Conservation (phyloP, 192 early-diverging fungal genomes). For the Linnemannia schmuckeri region DNA sequence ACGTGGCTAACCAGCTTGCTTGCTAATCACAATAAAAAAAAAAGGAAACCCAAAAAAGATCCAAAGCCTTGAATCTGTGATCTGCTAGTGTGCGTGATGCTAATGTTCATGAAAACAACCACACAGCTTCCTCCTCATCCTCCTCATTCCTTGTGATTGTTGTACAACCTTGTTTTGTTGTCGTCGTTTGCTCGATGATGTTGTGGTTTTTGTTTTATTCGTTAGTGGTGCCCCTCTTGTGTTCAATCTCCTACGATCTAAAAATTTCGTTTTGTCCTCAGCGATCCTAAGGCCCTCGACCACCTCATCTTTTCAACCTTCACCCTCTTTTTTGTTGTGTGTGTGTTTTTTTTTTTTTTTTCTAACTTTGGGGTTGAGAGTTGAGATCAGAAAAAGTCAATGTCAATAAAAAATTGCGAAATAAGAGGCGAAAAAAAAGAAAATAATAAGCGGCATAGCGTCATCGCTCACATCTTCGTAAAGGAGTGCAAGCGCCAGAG, state of each 20-base stretch:
- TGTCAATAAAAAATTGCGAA: background rate
- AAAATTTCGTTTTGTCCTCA: background rate
- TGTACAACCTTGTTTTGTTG: constrained; percentile 1
- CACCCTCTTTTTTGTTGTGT: no score
- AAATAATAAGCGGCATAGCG: background rate
- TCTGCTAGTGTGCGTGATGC: background rate
- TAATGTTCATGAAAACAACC: background rate
- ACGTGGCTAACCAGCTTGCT: background rate
- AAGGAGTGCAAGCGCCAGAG: background rate
- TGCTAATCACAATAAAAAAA: background rate
- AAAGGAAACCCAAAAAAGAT: background rate
- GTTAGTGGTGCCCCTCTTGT: background rate
- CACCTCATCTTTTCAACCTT: no score
- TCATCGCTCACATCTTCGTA: background rate
- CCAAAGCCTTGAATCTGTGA: background rate
- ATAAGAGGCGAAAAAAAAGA: background rate
- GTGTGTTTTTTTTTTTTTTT: no score
- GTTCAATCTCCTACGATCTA: background rate
- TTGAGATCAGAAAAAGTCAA: no score
- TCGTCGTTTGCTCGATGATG: background rate
- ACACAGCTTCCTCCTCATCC: background rate
- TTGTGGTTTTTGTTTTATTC: background rate
- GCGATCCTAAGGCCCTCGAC: no score
- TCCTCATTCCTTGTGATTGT: background rate
- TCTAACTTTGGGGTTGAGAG: no score